Evolutionary conservation across 345 rosid species (phyloP), one percentile per base, ranked within the genome.

Genomic region (Geranium brycei): DNA sequence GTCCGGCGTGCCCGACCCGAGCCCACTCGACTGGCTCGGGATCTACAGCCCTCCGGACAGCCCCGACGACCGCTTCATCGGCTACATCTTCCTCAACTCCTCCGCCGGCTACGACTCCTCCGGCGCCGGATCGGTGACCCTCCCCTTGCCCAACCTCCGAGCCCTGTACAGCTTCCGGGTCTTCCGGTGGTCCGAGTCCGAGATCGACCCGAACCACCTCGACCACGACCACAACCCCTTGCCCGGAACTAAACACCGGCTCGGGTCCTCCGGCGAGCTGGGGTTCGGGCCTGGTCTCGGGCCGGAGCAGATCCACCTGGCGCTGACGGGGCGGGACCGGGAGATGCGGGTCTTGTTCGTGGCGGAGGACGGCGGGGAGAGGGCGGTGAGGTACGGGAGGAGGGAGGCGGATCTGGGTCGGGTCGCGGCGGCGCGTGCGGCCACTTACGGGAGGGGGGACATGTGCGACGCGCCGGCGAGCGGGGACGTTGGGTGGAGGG

Each of bases 301-400:
- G 0, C 91, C 95, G 62, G 92, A 87, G 72, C 96, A 91, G 83
- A 78, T 89, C 65, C 98, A 89, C 75, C 72, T 92, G 78, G 73
- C 85, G 13, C 84, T 56, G 38, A 83, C 93, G 17, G 93, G 87
- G 17, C 5, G 12, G 31, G 79, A 72, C 58, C 79, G 80, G 64
- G 96, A 89, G 83, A 89, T 89, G 92, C 68, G 95, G 83, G 98
- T 92, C 35, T 79, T 87, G 86, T 92, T 89, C 63, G 78, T 89
- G 41, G 82, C 75, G 2, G 95, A 71, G 64, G 98, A 89, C 17
- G 69, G 65, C 23, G 92, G 75, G 61, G 78, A 77, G 72, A 78
- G 98, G 76, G 15, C 28, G 2, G 95, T 81, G 51, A 82, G 85
- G 61, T 89, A 87, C 75, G 91, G 96, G 32, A 75, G 75, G 69